Percentiles rank a stretch among this genome's conserved stretches.
Conservation (phyloP, 495 filamentous ascomycete species). For the Platismatia glauca region DNA sequence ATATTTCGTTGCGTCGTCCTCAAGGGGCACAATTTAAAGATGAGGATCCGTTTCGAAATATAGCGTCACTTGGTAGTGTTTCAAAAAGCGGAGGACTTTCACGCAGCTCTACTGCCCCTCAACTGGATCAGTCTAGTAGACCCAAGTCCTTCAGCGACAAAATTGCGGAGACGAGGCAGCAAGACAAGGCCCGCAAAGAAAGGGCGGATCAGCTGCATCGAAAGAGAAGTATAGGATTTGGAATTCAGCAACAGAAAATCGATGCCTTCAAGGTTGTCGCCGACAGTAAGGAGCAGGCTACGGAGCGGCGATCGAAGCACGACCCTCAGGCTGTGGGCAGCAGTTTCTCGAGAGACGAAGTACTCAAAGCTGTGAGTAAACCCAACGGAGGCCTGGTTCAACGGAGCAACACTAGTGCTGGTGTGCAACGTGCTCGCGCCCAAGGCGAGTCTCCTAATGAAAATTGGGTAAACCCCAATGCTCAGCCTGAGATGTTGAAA, state of each 20-base stretch:
- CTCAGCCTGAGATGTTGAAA: constrained; percentile 11
- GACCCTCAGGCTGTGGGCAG: not conserved
- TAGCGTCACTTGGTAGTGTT: constrained; percentile 14
- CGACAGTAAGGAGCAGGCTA: constrained; percentile 30
- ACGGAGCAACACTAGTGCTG: constrained; percentile 47
- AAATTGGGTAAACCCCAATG: constrained; percentile 20
- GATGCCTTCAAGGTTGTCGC: constrained; percentile 56
- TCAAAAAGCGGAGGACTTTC: not conserved
- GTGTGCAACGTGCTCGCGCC: constrained; percentile 1
- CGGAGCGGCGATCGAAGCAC: constrained; percentile 10
- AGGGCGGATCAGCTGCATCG: constrained; percentile 47
- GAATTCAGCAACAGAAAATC: constrained; percentile 55
- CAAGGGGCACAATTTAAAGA: constrained; percentile 36
- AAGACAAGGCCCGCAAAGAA: constrained; percentile 41
- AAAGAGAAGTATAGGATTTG: constrained; percentile 64
- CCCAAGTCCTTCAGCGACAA: constrained; percentile 79
- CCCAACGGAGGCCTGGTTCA: constrained; percentile 28
- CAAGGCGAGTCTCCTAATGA: constrained; percentile 5
- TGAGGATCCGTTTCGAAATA: constrained; percentile 31
- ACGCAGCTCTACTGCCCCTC: not conserved
- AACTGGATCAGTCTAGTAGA: constrained; percentile 17
- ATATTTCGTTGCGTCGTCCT: constrained; percentile 77
- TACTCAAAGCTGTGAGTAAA: constrained; percentile 36
- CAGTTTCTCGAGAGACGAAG: constrained; percentile 41
- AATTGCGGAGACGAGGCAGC: constrained; percentile 55